Evolutionary conservation across 371 early-diverging fungal genomes (phyloP), one percentile per base, ranked within the genome.

Genomic region (Blyttiomyces sp.): DNA sequence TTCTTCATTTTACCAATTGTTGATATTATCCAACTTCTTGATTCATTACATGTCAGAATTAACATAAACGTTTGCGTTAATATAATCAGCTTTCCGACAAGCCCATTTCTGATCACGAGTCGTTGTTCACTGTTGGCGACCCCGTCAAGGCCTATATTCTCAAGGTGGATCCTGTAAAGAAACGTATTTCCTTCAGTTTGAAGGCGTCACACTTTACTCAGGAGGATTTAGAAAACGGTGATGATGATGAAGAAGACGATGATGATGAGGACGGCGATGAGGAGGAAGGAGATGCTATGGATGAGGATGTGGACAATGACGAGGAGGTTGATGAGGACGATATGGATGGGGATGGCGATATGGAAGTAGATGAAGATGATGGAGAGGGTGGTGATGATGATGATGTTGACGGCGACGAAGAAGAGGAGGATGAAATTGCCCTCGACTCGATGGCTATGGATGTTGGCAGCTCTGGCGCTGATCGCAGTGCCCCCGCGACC

Each of bases 171-270:
- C 35, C 61, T n/a, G 76, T 75, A 49, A 85, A 80, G 64, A 77
- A 84, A 57, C 75, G 80, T 26, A 68, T 91, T 27, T 76, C 80
- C 2, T 81, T 92, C 27, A 86, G 91, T 36, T 76, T 91, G 45
- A 90, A 89, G 77, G 76, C 88, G 1, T 86, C 88, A 16, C 87
- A 88, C 72, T 91, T 91, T 75, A 79, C 76, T 26, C 72, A 69
- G n/a, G 54, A 50, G 27, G 73, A 68, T 71, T 70, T 21, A 72
- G 50, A 45, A 21, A 67, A 62, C 28, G 72, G 61, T 19, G 64
- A 66, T 4, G 66, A 70, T 13, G 50, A 54, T 16, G 68, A 28
- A 11, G 71, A 67, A n/a, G 81, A 80, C 27, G 76, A 70, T 3
- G 66, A 61, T 49, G 60, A 42, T 21, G 52, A 27, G 35, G 57